These are phyloP conservation scores for Kickxella alabastrina DNA, from an alignment of 192 early-diverging fungal genomes.

Conservation along the genomic window DNA sequence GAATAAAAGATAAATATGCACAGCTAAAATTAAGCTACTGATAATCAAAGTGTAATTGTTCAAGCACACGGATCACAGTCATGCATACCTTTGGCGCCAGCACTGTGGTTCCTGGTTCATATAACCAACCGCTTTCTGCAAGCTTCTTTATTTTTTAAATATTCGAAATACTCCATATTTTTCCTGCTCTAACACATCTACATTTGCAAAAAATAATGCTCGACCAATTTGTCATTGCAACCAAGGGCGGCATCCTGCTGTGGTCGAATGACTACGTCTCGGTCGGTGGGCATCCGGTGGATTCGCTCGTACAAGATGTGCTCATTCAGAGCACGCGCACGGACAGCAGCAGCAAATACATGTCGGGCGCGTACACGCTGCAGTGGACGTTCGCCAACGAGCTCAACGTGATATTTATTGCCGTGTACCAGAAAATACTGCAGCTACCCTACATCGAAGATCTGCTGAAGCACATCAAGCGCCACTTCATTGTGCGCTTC, in stretches of 20 bases:
- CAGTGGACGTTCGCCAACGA: constrained; percentile 84
- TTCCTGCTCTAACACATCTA: too few species aligned
- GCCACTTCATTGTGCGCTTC: constrained; percentile 64
- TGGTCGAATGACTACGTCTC: constrained; percentile 73
- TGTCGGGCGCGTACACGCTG: constrained; percentile 60
- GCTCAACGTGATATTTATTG: constrained; percentile 75
- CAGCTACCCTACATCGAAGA: constrained; percentile 83
- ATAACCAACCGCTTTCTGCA: neutral
- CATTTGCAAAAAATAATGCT: constrained; percentile 80
- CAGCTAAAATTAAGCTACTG: too few species aligned
- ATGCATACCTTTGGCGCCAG: too few species aligned
- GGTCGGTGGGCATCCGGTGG: constrained; percentile 58
- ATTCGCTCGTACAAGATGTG: constrained; percentile 70
- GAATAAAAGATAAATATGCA: too few species aligned
- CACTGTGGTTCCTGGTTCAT: too few species aligned
- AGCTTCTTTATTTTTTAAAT: neutral
- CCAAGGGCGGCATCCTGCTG: constrained; percentile 83
- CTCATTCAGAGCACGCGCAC: constrained; percentile 69
- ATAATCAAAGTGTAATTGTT: too few species aligned
- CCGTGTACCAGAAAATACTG: constrained; percentile 83
- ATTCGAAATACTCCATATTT: too few species aligned
- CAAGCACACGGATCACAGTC: too few species aligned
- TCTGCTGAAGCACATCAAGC: constrained; percentile 65
- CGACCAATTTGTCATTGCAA: constrained; percentile 77
- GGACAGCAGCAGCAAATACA: constrained; percentile 57